phyloP scores from a whole-genome alignment of 306 rosid genomes.

The Luffa aegyptiaca region DNA sequence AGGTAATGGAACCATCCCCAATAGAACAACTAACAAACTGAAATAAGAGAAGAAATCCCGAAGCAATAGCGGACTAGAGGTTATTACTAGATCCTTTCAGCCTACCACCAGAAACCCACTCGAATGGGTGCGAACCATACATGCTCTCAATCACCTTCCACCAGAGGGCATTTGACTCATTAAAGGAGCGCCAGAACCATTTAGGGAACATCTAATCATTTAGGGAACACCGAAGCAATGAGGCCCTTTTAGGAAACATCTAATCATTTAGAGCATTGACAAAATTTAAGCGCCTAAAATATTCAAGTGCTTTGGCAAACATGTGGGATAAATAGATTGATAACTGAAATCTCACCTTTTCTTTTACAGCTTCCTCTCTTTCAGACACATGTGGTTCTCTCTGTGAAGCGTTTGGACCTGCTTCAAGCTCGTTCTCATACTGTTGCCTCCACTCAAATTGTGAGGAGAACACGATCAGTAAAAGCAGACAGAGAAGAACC shows the following conservation, averaged over 20 bases:
- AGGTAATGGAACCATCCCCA: too few relatives aligned
- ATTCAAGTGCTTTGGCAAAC: neutral
- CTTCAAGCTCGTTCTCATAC: conserved; percentile 35
- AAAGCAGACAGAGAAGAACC: conserved; percentile 46
- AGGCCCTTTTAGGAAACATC: neutral
- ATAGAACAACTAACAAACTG: too few relatives aligned
- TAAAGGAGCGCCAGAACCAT: too few relatives aligned
- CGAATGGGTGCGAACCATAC: too few relatives aligned
- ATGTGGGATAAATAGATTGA: neutral
- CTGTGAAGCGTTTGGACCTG: conserved; percentile 25
- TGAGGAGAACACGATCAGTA: conserved; percentile 44
- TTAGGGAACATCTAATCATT: neutral
- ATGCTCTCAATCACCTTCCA: too few relatives aligned
- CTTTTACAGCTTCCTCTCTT: conserved; percentile 46
- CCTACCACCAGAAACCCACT: too few relatives aligned
- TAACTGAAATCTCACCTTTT: conserved; percentile 24
- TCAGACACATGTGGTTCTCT: conserved; percentile 29
- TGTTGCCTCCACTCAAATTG: conserved; percentile 63
- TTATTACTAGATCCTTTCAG: too few relatives aligned
- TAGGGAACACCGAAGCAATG: too few relatives aligned
- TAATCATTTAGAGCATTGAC: neutral
- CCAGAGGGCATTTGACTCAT: too few relatives aligned
- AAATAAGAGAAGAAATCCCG: too few relatives aligned
- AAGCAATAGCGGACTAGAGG: too few relatives aligned
- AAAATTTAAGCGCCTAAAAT: neutral